phyloP scores from a whole-genome alignment of 2,329 filamentous ascomycete genomes.

The Chrysoporthe austroafricana region DNA sequence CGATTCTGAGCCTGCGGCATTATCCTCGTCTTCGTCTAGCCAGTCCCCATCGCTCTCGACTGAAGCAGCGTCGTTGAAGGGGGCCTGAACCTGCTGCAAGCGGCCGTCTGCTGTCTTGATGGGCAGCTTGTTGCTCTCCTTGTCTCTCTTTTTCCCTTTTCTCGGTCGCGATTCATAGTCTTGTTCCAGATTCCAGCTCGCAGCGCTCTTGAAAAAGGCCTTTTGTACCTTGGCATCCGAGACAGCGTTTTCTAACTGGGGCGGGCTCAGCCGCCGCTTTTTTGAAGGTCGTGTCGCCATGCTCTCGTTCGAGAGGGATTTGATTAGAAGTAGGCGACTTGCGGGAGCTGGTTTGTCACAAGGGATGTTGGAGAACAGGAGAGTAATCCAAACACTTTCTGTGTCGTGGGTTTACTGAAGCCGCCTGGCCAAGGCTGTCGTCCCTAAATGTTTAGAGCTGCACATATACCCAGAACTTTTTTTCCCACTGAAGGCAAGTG shows the following conservation, averaged over 20 bases:
- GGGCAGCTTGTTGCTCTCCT: slow-evolving; percentile 75
- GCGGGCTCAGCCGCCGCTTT: slow-evolving; percentile 61
- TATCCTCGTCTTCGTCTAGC: slow-evolving; percentile 64
- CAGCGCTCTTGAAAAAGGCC: slow-evolving; percentile 73
- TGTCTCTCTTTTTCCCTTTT: slow-evolving; percentile 74
- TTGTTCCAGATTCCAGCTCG: slow-evolving; percentile 89
- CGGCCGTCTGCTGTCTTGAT: slow-evolving; percentile 83
- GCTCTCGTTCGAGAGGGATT: not conserved
- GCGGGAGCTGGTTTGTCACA: not conserved
- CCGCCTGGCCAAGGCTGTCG: not conserved
- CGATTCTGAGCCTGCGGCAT: slow-evolving; percentile 48
- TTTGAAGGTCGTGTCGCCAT: slow-evolving; percentile 59
- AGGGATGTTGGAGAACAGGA: not conserved
- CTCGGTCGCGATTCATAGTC: slow-evolving; percentile 82
- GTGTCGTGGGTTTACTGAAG: not conserved
- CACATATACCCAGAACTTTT: slow-evolving; percentile 18
- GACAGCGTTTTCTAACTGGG: slow-evolving; percentile 48
- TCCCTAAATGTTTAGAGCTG: slow-evolving; percentile 11
- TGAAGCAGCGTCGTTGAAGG: slow-evolving; percentile 60
- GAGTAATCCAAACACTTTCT: not conserved
- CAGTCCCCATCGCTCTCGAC: slow-evolving; percentile 65
- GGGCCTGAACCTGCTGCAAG: slow-evolving; percentile 55
- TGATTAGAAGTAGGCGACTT: not conserved
- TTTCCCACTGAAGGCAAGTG: slow-evolving; percentile 16
- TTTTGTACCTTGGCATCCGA: slow-evolving; percentile 52